Evolutionary conservation across 345 rosid genomes (phyloP), one percentile per base, ranked within the genome.

Genomic region (Erysimum cheiranthoides): DNA sequence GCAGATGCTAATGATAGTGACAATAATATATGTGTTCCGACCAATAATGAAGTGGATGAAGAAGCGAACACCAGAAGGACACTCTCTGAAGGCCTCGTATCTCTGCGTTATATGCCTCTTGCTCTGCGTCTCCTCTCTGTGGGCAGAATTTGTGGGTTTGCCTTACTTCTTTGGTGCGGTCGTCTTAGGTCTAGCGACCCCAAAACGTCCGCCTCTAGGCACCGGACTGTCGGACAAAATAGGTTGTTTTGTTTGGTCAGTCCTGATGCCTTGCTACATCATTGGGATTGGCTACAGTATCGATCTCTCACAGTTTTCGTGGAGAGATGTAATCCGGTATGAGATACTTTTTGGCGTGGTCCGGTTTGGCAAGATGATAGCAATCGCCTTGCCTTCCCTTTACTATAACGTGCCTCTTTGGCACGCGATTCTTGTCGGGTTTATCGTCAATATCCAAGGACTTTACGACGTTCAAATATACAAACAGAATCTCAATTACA

Each of bases 21-120:
- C 53, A 11, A 47, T 79, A 68, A 30, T 69, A 35, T 73, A 34
- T 43, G 79, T 61, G 61, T 79, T 58, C 64, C 80, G 89, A 3
- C 89, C 85, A 30, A 66, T 74, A 13, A 73, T 86, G 81, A 1
- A 4, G 12, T 78, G 85, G 85, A 82, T 86, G 87, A 75, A 52
- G 65, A 76, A 27, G 36, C 51, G 46, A 76, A 82, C 84, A 49
- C 85, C 85, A 2, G 83, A 80, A 27, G 87, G 84, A 53, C 72
- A 80, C 21, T 49, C 80, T 9, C 63, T 84, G 11, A 84, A 73
- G 79, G 70, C 66, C 40, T 39, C 75, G 1, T 59, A 73, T 49
- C 40, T 84, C 16, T 42, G 53, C 4, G 49, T 51, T 1, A 71
- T 82, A 18, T 63, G 47, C 40, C 8, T 83, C 18, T 66, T 83